Evolutionary conservation across 2,329 filamentous ascomycete species (phyloP), one percentile per base, ranked within the genome.

Genomic region (Fusarium odoratissimum): DNA sequence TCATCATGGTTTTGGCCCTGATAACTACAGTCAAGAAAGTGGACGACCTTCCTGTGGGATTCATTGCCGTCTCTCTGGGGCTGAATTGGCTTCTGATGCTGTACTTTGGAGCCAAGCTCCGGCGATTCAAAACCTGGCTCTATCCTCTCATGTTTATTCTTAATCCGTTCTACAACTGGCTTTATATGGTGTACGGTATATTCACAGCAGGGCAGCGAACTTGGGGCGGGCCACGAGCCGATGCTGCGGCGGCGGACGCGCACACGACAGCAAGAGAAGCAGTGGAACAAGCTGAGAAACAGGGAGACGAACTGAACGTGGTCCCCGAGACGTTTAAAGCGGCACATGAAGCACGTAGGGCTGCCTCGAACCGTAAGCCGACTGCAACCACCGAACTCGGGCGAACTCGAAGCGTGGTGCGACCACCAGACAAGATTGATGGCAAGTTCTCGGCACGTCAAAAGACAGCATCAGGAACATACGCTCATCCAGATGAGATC

Each of bases 141-240:
- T 98, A 98, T 80, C 95, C 95, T 0, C 77, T 98, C 71, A 98
- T 98, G 95, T 98, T 98, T 80, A 84, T 97, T 51, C 82, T 98
- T 71, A 98, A 98, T 79, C 95, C 96, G 1, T 97, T 98, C 79
- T 95, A 98, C 87, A 98, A 98, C 83, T 98, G 95, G 95, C 89
- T 94, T 65, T 98, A 98, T 84, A 97, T 98, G 93, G 92, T 97
- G 5, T 97, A 98, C 81, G 95, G 95, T 48, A 97, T 97, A 75
- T 96, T 97, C 82, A 98, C 95, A 1, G 95, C 95, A 35, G 95
- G 95, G 25, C 94, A 97, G 80, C 89, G 95, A 73, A 98, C 95
- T 3, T 99, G 96, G 95, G 95, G 95, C 74, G 95, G 95, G 0
- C 96, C 95, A 16, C 90, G 95, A 77, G 95, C 94, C 4, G 95